phyloP scores from a whole-genome alignment of 2,329 filamentous ascomycete species.

The Scorias spongiosa region DNA sequence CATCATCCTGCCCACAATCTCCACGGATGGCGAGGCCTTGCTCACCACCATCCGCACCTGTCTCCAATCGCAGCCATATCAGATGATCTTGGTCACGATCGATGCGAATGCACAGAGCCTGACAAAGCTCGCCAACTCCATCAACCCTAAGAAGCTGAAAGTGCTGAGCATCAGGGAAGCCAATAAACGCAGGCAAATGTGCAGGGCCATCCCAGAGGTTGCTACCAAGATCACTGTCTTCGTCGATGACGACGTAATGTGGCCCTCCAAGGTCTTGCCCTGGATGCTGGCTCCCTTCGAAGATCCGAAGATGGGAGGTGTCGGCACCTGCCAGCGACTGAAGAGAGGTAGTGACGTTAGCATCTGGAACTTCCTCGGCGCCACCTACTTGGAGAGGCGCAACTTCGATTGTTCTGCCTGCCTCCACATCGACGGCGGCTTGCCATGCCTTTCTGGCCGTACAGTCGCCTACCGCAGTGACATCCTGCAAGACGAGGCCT shows the following conservation, averaged over 20 bases:
- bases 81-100: conserved; percentile 77
- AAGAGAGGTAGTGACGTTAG: conserved; percentile 50
- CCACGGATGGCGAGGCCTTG: conserved; percentile 71
- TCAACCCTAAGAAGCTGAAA: conserved; percentile 49
- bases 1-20: conserved; percentile 84
- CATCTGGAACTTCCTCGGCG: conserved; percentile 78
- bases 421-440: conserved; percentile 83
- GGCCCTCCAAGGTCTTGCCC: conserved; percentile 69
- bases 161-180: conserved; percentile 69
- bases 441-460: conserved; percentile 91
- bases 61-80: conserved; percentile 50
- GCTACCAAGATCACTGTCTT: conserved; percentile 75
- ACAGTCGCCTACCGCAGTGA: conserved; percentile 83
- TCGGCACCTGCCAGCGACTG: conserved; percentile 81
- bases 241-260: conserved; percentile 90
- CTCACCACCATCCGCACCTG: conserved; percentile 68
- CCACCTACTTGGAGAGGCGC: conserved; percentile 79
- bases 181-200: conserved; percentile 91
- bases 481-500: conserved; percentile 72
- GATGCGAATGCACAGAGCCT: conserved; percentile 53
- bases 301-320: conserved; percentile 66
- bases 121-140: conserved; percentile 36
- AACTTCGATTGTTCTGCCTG: conserved; percentile 97
- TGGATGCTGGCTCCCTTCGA: conserved; percentile 94
- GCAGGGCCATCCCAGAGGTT: conserved; percentile 75